These are phyloP conservation scores for Alternaria arbusti DNA, from an alignment of 2,329 filamentous ascomycete species.

Conservation along the genomic window DNA sequence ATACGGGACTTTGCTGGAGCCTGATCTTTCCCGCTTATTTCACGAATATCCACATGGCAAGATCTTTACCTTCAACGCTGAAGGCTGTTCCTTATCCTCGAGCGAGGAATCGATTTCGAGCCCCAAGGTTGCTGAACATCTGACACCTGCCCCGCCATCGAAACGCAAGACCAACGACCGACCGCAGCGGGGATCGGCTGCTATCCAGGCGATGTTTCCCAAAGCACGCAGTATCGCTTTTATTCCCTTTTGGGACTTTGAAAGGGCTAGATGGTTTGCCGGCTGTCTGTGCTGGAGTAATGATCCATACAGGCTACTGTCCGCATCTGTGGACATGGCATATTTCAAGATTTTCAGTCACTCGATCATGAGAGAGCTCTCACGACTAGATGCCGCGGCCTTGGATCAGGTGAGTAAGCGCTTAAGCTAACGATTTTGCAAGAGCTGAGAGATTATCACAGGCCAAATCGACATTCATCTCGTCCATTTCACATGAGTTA, in stretches of 20 bases:
- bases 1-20: slow-evolving; percentile 24
- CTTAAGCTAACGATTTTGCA: neutral
- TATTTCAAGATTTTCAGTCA: slow-evolving; percentile 51
- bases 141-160: neutral
- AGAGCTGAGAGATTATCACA: neutral
- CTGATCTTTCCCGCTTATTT: slow-evolving; percentile 28
- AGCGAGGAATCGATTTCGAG: slow-evolving; percentile 21
- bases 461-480: slow-evolving; percentile 60
- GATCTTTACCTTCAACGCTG: slow-evolving; percentile 30
- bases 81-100: slow-evolving; percentile 25
- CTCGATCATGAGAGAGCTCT: slow-evolving; percentile 64
- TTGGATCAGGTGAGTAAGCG: slow-evolving; percentile 28
- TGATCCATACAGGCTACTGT: slow-evolving; percentile 35
- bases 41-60: slow-evolving; percentile 33
- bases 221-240: slow-evolving; percentile 45
- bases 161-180: slow-evolving; percentile 7
- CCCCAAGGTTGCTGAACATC: slow-evolving; percentile 1
- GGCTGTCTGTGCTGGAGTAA: slow-evolving; percentile 47
- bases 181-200: slow-evolving; percentile 45
- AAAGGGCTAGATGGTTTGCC: slow-evolving; percentile 46
- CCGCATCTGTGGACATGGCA: slow-evolving; percentile 35
- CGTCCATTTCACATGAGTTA: slow-evolving; percentile 61
- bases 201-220: slow-evolving; percentile 60
- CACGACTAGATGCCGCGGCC: slow-evolving; percentile 59
- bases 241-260: slow-evolving; percentile 50